Percentiles rank a stretch among this genome's conserved stretches.
Conservation (phyloP, 305 asterid genomes). For the Solanum hybrid region DNA sequence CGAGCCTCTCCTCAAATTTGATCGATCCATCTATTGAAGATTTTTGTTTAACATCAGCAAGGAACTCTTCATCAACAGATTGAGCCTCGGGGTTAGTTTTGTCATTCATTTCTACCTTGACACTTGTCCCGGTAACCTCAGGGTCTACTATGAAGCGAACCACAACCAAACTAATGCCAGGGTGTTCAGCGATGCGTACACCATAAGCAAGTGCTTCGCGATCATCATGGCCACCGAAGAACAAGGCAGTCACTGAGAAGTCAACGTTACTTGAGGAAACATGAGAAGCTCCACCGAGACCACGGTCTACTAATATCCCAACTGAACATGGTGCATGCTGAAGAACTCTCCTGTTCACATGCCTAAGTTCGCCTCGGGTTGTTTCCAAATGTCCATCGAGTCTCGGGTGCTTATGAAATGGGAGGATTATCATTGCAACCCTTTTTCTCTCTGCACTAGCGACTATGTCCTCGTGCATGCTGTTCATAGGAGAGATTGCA, state of each 20-base stretch:
- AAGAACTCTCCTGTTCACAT: conserved; percentile 20
- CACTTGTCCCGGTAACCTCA: not conserved
- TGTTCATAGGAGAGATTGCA: conserved; percentile 17
- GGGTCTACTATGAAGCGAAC: conserved; percentile 9
- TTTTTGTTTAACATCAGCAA: conserved; percentile 31
- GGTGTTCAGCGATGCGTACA: conserved; percentile 18
- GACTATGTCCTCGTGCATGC: conserved; percentile 21
- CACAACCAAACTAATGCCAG: conserved; percentile 14
- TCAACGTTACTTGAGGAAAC: conserved; percentile 12
- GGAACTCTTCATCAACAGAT: conserved; percentile 39
- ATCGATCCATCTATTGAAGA: conserved; percentile 31
- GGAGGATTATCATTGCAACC: conserved; percentile 17
- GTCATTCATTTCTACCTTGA: conserved; percentile 21
- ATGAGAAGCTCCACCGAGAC: conserved; percentile 19
- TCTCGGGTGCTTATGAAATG: conserved; percentile 20
- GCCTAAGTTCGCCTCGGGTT: conserved; percentile 17
- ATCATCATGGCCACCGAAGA: conserved; percentile 20
- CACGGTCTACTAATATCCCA: conserved; percentile 20
- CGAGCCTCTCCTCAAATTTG: conserved; percentile 34
- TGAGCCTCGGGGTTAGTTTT: conserved; percentile 15
- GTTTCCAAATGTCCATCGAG: conserved; percentile 23
- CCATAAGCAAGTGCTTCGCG: conserved; percentile 21
- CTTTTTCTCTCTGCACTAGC: conserved; percentile 18
- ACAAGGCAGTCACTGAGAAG: conserved; percentile 6
- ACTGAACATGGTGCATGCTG: conserved; percentile 23